Evolutionary conservation across 345 rosid genomes (phyloP), one percentile per base, ranked within the genome.

Genomic region (Citrus hindsii): DNA sequence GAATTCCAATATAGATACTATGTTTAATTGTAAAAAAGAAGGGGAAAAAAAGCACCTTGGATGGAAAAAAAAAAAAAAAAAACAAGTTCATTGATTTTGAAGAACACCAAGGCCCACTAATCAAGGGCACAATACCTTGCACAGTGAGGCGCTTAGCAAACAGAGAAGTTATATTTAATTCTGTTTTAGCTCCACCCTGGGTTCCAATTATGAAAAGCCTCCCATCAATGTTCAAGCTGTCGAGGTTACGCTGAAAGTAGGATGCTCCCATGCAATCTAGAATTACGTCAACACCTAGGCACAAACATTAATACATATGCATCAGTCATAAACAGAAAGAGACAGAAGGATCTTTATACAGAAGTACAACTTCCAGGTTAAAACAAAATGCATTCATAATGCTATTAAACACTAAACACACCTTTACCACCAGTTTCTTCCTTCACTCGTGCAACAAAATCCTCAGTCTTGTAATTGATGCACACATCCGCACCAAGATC

Each of bases 401-500:
- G 66, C 70, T 7, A 37, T 27, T 35, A 60, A 76, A 62, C 42
- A 77, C 76, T 35, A 60, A 77, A 62, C 42, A 78, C 76, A 90
- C 98, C 98, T 87, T 91, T 93, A 51, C 98, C 98, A 71, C 76
- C 84, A 1, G 98, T 91, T 93, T 90, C 98, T 16, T 88, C 94
- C 88, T 92, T 93, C 7, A 89, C 91, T 59, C 89, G 89, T 67
- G 93, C 79, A 27, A 91, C 97, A 79, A 95, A 95, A 87, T 95
- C 98, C 83, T 93, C 95, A 2, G 89, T 90, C 85, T 90, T 95
- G 92, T 93, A 95, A 73, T 95, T 93, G 83, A 95, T 93, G 83
- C 95, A 89, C 22, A 93, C 88, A 73, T 95, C 97, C 25, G 98
- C 95, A 6, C 98, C 96, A 46, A 95, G 98, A 61, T 90, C 91